Percentiles rank a stretch among this genome's conserved stretches.
These are phyloP conservation scores for Scheffersomyces amazonensis DNA, from an alignment of 805 yeast genomes.

Conservation along the genomic window DNA sequence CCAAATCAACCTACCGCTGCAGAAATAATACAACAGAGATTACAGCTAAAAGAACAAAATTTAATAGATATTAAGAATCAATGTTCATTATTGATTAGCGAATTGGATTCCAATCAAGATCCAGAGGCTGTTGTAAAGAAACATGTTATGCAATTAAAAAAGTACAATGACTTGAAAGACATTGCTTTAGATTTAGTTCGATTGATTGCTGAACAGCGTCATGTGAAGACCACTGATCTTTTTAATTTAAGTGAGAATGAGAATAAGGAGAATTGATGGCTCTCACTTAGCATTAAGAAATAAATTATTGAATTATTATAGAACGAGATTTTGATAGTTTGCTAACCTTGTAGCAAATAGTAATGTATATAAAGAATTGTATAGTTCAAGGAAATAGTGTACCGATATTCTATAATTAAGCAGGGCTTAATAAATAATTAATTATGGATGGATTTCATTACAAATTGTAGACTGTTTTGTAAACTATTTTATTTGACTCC, in stretches of 20 bases:
- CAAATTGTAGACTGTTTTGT: too few species aligned
- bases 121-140: slow-evolving; percentile 45
- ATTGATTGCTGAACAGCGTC: slow-evolving; percentile 59
- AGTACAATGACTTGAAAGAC: slow-evolving; percentile 64
- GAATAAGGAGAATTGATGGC: slow-evolving; percentile 30
- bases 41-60: slow-evolving; percentile 14
- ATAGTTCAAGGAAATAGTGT: too few species aligned
- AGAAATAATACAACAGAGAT: slow-evolving; percentile 4
- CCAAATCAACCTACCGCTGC: background rate
- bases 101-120: slow-evolving; percentile 29
- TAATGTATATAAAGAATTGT: too few species aligned
- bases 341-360: too few species aligned
- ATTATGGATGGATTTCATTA: too few species aligned
- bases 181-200: slow-evolving; percentile 55
- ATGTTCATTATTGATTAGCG: slow-evolving; percentile 28
- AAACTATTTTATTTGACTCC: too few species aligned
- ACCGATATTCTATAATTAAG: too few species aligned
- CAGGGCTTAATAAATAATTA: too few species aligned
- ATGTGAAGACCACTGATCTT: slow-evolving; percentile 44
- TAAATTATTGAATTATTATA: too few species aligned
- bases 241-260: too few species aligned
- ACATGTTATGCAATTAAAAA: slow-evolving; percentile 52
- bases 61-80: slow-evolving; percentile 31
- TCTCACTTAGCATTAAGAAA: too few species aligned
- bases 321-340: too few species aligned